phyloP scores from a whole-genome alignment of 2,329 filamentous ascomycete genomes.

The Fusarium coicis region DNA sequence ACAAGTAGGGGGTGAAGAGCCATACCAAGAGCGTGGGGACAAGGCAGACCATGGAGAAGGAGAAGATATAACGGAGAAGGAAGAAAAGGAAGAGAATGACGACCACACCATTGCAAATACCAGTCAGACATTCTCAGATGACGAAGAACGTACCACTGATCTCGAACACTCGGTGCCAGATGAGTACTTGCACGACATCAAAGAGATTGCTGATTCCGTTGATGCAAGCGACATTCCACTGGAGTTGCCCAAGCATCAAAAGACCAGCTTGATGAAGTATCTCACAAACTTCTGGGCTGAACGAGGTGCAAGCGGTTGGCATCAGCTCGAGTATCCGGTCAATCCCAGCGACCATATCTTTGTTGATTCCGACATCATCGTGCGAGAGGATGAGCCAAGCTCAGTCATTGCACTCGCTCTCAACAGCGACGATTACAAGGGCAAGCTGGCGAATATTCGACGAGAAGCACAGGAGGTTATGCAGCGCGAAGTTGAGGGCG shows the following conservation, averaged over 20 bases:
- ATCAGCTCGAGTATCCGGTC: conserved; percentile 90
- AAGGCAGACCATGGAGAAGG: conserved; percentile 31
- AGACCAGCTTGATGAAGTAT: conserved; percentile 93
- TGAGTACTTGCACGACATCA: conserved; percentile 72
- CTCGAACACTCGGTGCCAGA: conserved; percentile 75
- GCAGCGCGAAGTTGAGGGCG: conserved; percentile 51
- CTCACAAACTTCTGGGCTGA: conserved; percentile 99
- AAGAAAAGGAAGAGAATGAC: conserved; percentile 45
- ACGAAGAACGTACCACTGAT: conserved; percentile 76
- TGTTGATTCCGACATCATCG: conserved; percentile 95
- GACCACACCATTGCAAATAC: conserved; percentile 44
- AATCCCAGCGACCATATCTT: conserved; percentile 92
- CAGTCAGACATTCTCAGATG: conserved; percentile 71
- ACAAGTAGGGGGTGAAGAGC: conserved; percentile 43
- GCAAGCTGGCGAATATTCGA: conserved; percentile 78
- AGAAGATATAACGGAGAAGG: conserved; percentile 42
- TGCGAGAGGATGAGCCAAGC: conserved; percentile 96
- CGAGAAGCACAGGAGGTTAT: conserved; percentile 58
- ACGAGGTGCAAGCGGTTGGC: conserved; percentile 94
- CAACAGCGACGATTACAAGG: conserved; percentile 86
- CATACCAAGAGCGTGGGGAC: conserved; percentile 36
- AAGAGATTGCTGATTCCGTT: conserved; percentile 70
- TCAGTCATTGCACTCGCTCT: conserved; percentile 95
- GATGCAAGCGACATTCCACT: conserved; percentile 71
- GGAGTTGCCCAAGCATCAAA: conserved; percentile 91